Conservation (phyloP, 139 green algal genomes). For the Spirogloea muscicola region DNA sequence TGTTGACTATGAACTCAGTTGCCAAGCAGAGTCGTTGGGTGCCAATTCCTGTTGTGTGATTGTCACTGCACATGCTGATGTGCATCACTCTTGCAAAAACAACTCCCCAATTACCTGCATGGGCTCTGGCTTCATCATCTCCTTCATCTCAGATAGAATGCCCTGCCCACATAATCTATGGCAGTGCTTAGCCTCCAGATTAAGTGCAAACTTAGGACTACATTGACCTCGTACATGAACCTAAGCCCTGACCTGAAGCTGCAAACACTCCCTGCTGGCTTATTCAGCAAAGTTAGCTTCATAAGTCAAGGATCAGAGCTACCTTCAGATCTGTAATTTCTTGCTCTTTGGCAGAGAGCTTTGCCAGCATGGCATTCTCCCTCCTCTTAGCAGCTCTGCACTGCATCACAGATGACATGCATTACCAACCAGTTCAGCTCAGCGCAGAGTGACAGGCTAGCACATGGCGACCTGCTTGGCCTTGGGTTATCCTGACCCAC, state of each 20-base stretch:
- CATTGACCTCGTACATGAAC: background rate
- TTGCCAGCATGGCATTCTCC: constrained; percentile 26
- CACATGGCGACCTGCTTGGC: too few relatives aligned
- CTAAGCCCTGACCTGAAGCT: background rate
- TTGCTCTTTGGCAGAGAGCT: constrained; percentile 5
- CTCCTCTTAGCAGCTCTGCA: background rate
- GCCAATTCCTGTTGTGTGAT: too few relatives aligned
- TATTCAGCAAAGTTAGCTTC: background rate
- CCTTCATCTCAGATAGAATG: background rate
- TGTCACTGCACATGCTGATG: too few relatives aligned
- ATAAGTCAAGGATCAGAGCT: background rate
- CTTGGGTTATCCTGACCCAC: too few relatives aligned
- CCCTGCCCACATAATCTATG: background rate
- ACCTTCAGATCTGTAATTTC: constrained; percentile 25
- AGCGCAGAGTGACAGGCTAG: too few relatives aligned
- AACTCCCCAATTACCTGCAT: too few relatives aligned
- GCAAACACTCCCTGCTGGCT: background rate
- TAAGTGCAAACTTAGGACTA: background rate
- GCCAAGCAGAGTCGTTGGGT: too few relatives aligned
- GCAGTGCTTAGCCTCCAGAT: background rate
- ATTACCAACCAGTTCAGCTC: too few relatives aligned
- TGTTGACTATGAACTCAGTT: too few relatives aligned
- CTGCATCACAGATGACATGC: too few relatives aligned
- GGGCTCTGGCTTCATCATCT: background rate
- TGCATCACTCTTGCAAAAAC: too few relatives aligned